Evolutionary conservation across 116 monocot genomes (phyloP).

Genomic region (Papilionanthe hybrid): DNA sequence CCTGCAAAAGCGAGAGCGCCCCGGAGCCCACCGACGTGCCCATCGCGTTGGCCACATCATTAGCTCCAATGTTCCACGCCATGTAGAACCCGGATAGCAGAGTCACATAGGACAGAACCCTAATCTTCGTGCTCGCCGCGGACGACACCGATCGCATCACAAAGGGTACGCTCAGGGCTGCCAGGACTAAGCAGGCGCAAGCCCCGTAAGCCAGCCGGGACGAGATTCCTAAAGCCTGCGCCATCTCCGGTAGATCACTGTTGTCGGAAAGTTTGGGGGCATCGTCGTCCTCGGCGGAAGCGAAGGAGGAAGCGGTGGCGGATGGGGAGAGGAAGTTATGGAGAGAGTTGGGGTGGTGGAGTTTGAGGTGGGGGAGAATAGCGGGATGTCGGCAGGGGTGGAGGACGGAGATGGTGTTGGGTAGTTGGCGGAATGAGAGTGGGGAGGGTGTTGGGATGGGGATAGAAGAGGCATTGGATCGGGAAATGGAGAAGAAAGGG

Average conservation of each 20-base stretch:
- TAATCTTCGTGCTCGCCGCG: slow-evolving; percentile 40
- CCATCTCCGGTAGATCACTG: slow-evolving; percentile 52
- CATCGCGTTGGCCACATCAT: slow-evolving; percentile 98
- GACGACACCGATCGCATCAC: slow-evolving; percentile 34
- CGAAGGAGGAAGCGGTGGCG: slow-evolving; percentile 55
- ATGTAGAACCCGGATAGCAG: slow-evolving; percentile 86
- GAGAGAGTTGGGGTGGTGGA: neutral
- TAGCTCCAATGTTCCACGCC: slow-evolving; percentile 99
- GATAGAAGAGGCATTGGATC: neutral
- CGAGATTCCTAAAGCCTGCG: slow-evolving; percentile 76
- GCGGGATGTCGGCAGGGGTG: no score
- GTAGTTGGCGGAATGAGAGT: neutral
- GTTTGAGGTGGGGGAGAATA: slow-evolving; percentile 7
- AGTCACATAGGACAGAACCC: slow-evolving; percentile 59
- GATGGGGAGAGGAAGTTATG: slow-evolving; percentile 7
- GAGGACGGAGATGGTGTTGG: neutral
- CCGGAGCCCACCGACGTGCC: slow-evolving; percentile 98
- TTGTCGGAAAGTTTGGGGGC: neutral
- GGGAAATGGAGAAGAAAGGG: slow-evolving; percentile 10
- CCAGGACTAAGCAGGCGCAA: slow-evolving; percentile 59
- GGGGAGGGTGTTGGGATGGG: neutral
- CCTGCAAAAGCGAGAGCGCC: slow-evolving; percentile 82
- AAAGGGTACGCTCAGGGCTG: slow-evolving; percentile 61
- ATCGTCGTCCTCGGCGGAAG: slow-evolving; percentile 23
- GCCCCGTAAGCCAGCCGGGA: slow-evolving; percentile 59